Base-by-base conservation (phyloP, 305 asterid species). In the Striga hermonthica region DNA sequence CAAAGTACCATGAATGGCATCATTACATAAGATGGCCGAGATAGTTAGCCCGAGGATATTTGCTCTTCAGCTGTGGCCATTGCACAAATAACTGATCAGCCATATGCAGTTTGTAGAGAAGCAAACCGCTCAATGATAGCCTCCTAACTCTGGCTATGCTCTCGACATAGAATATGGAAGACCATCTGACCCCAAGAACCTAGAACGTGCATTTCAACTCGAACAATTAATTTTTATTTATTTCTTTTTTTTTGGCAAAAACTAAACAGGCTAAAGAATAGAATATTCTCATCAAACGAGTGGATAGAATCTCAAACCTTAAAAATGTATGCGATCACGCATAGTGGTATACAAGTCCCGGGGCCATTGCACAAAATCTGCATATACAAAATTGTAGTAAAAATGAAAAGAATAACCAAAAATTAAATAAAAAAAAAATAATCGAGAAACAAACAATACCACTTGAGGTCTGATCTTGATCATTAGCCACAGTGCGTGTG, bases 291-390 rank as follows among this genome's bases (percentile, higher is more conserved):
- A 2, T 22, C 31, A 22, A 22, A 22, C 31, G 31, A 22, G 31
- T 22, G 31, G 31, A 22, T 2, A 1, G 31, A 22, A 22, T 22
- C 31, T 22, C 57, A 67, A 50, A 88, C 97, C 95, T 85, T 87
- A 75, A 84, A 80, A 60, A 83, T 7, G 76, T 85, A 84, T 39
- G 95, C 88, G 65, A 89, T 85, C 40, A 62, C 80, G 72, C 97
- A 89, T 12, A 91, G 79, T 0, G 92, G 98, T 65, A 72, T 71
- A 69, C 98, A 89, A 6, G 98, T 91, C 65, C 98, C 98, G 57
- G 98, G 98, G 28, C 98, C 98, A 69, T 89, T 91, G 81, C 96
- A 87, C 55, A 92, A 76, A 72, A 92, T 85, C 98, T 91, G 87
- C 56, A 65, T 5, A 38, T 56, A 4, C 62, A 54, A 72, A 22